These are phyloP conservation scores for Ustilago tritici DNA, from an alignment of 1,284 basidiomycete species.

Conservation along the genomic window DNA sequence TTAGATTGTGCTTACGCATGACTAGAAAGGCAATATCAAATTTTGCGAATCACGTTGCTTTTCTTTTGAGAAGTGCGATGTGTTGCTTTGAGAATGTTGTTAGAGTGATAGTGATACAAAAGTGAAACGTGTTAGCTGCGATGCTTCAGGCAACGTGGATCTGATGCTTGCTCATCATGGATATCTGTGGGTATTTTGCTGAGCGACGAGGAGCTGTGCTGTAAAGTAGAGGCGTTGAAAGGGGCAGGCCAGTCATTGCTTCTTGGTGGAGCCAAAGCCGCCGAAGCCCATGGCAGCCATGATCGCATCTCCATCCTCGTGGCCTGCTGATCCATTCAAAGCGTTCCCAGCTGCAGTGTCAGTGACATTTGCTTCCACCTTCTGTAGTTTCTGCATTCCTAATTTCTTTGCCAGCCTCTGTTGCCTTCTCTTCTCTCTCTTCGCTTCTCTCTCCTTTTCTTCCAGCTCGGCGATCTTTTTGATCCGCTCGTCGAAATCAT, in stretches of 20 bases:
- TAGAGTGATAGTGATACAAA: conserved; percentile 11
- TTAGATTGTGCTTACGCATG: conserved; percentile 5
- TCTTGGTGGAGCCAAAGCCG: conserved; percentile 84
- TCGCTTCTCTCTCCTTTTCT: conserved; percentile 72
- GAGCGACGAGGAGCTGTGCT: neutral
- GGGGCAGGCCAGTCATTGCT: conserved; percentile 17
- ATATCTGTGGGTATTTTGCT: neutral
- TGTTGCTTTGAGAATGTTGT: conserved; percentile 4
- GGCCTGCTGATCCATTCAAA: neutral
- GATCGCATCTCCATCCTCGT: conserved; percentile 74
- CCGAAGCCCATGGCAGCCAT: conserved; percentile 90
- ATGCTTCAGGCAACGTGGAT: neutral
- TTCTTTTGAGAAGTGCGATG: neutral
- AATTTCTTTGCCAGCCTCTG: conserved; percentile 74
- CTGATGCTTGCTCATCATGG: neutral
- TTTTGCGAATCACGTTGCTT: neutral
- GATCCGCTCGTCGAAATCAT: conserved; percentile 90
- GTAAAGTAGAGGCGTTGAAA: neutral
- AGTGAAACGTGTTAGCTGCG: neutral
- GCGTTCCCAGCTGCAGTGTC: neutral
- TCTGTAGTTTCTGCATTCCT: neutral
- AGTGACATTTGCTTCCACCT: neutral
- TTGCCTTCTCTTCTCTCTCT: conserved; percentile 80
- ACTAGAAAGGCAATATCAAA: conserved; percentile 3
- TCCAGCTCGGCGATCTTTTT: conserved; percentile 79